Base-by-base conservation (phyloP, 2,329 filamentous ascomycete genomes). In the Berkeleyomyces rouxiae region DNA sequence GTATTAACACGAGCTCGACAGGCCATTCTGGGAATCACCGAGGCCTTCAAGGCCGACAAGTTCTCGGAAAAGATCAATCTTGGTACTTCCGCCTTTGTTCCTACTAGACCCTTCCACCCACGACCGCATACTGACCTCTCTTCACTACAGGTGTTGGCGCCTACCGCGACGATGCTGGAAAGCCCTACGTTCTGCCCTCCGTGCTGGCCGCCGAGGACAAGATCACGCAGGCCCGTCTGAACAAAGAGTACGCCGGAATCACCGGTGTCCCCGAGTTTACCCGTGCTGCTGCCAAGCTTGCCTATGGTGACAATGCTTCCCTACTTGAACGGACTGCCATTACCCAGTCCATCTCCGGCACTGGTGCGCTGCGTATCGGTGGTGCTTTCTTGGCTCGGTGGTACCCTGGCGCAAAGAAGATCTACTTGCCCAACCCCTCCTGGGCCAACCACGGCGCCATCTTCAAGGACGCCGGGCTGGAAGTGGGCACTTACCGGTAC, bases 381-480 rank as follows among this genome's bases (percentile, higher is more conserved):
- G 93, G 86, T 71, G 90, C 88, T 69, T 99, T 97, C 84, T 82
- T 99, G 69, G 76, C 88, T 75, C 87, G 90, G 71, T 92, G 90
- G 82, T 96, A 87, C 79, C 90, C 91, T 53, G 84, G 87, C 73
- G 84, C 84, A 70, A 97, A 96, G 85, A 88, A 87, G 75, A 90
- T 99, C 77, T 97, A 96, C 81, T 90, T 99, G 73, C 93, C 93
- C 66, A 91, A 80, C 63, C 93, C 93, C 61, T 95, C 90, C 70
- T 99, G 93, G 93, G 93, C 92, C 70, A 97, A 99, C 83, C 93
- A 99, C 81, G 88, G 84, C 73, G 91, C 92, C 67, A 88, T 99
- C 75, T 97, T 99, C 84, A 86, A 82, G 77, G 91, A 97, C 76
- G 87, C 89, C 40, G 90, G 91, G 64, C 82, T 99, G 67, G 82